These are phyloP conservation scores for Cucurbita pepo DNA, from an alignment of 306 rosid genomes.

Conservation along the genomic window DNA sequence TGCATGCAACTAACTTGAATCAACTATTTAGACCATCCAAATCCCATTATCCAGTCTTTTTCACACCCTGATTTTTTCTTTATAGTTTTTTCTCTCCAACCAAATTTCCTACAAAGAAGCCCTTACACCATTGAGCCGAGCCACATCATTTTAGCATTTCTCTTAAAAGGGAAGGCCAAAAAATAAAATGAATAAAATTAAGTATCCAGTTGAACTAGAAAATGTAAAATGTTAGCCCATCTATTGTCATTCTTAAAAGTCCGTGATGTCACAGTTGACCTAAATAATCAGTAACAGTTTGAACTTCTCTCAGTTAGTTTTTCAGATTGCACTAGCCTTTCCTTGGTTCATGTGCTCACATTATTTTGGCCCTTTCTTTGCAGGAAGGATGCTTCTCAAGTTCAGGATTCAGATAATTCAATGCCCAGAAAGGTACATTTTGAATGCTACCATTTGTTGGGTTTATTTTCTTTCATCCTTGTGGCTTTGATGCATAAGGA, in stretches of 20 bases:
- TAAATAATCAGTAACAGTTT: conserved; percentile 7
- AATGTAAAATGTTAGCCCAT: background rate
- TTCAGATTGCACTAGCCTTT: background rate
- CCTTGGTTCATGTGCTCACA: background rate
- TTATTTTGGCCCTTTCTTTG: conserved; percentile 3
- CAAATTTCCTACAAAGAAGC: background rate
- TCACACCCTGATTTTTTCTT: no score
- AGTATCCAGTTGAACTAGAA: background rate
- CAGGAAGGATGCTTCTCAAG: conserved; percentile 35
- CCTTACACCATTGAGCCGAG: no score
- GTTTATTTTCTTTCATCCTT: background rate
- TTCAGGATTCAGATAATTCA: conserved; percentile 14
- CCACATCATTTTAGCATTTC: background rate
- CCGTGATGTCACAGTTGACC: background rate
- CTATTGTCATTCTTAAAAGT: background rate
- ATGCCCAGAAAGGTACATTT: conserved; percentile 43
- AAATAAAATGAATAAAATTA: background rate
- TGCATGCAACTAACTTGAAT: background rate
- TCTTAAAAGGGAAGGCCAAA: background rate
- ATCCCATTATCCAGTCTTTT: background rate
- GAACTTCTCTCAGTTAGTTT: background rate
- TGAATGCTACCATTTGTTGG: background rate
- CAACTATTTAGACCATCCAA: background rate
- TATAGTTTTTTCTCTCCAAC: background rate
- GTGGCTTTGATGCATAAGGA: background rate